phyloP scores from a whole-genome alignment of 305 asterid species.

The Fraxinus sp. region DNA sequence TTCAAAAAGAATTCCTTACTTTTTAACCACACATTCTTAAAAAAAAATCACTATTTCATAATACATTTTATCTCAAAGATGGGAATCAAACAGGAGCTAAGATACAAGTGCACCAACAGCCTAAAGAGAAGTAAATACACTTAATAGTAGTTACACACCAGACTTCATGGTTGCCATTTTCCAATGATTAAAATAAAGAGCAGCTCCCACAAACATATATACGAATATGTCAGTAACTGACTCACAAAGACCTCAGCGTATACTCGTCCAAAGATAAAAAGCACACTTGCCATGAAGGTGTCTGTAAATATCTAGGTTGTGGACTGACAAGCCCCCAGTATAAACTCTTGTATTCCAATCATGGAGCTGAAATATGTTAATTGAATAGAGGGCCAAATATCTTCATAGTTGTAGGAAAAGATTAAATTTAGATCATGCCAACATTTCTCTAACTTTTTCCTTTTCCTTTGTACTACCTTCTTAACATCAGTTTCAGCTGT shows the following conservation, averaged over 20 bases:
- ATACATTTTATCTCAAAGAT: no score
- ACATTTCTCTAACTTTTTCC: neutral
- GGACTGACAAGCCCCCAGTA: neutral
- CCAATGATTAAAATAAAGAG: neutral
- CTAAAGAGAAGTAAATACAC: neutral
- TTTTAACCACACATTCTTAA: no score
- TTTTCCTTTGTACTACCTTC: neutral
- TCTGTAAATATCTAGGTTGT: neutral
- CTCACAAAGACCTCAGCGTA: neutral
- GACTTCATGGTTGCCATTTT: neutral
- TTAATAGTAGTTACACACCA: neutral
- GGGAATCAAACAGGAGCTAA: no score
- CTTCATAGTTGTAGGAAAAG: neutral
- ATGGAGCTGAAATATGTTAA: neutral
- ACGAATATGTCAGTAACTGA: neutral
- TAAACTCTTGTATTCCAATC: neutral
- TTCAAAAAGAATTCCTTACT: no score
- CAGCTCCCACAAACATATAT: neutral
- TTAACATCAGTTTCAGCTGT: neutral
- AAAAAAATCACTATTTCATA: no score
- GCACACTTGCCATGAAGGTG: neutral
- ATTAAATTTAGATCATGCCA: neutral
- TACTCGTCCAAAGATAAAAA: neutral
- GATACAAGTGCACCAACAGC: neutral
- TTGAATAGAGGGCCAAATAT: neutral